Evolutionary conservation across 805 yeast species (phyloP).

Genomic region (Cyberlindnera xylosilytica): DNA sequence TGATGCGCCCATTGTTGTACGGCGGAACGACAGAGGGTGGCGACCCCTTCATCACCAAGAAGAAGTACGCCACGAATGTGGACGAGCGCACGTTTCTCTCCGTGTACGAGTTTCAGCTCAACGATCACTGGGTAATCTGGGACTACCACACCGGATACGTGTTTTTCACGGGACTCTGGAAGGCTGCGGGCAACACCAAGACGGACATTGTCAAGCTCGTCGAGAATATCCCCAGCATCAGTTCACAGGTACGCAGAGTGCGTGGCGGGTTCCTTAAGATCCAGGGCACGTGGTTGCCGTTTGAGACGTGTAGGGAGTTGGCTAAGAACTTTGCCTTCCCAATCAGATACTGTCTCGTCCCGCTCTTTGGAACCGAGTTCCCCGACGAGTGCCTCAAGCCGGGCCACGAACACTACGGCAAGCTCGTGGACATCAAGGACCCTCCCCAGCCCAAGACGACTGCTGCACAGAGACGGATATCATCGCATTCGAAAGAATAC

Average conservation of each 20-base stretch:
- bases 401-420: constrained; percentile 22
- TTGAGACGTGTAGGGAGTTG: constrained; percentile 57
- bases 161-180: constrained; percentile 22
- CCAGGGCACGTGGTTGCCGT: constrained; percentile 94
- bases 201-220: constrained; percentile 75
- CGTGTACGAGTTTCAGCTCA: constrained; percentile 68
- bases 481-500: constrained; percentile 1
- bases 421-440: constrained; percentile 19
- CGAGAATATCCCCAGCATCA: constrained; percentile 24
- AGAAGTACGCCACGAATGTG: constrained; percentile 68
- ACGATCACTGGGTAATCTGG: constrained; percentile 64
- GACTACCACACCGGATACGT: constrained; percentile 20
- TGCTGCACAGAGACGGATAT: constrained; percentile 7
- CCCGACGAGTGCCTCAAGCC: constrained; percentile 32
- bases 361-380: constrained; percentile 74
- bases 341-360: constrained; percentile 71
- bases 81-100: constrained; percentile 68
- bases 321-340: constrained; percentile 76
- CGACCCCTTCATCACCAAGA: constrained; percentile 21
- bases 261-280: constrained; percentile 90
- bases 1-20: constrained; percentile 11
- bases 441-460: constrained; percentile 6
- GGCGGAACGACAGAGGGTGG: constrained; percentile 1
- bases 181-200: constrained; percentile 49
- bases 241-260: constrained; percentile 50